Conservation (phyloP, 441 rosid species). For the Eutrema salsugineum region DNA sequence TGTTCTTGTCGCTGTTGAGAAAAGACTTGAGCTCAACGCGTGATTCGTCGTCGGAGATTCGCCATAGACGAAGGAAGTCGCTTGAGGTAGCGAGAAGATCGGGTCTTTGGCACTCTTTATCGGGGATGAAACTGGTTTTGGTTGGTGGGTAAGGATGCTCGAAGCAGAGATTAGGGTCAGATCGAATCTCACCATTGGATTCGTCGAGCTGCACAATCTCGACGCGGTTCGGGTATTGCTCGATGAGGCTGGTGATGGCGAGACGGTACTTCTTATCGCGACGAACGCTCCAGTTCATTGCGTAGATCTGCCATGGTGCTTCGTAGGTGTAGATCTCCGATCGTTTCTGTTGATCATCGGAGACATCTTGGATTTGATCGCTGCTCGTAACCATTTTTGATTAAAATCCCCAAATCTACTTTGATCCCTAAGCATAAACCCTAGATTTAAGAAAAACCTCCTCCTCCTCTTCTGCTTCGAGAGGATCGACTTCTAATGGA, state of each 20-base stretch:
- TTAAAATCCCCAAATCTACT: not conserved
- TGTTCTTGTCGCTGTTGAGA: slow-evolving; percentile 71
- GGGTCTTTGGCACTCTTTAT: slow-evolving; percentile 71
- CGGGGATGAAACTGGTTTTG: slow-evolving; percentile 75
- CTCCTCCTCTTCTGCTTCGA: not conserved
- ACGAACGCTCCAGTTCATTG: slow-evolving; percentile 93
- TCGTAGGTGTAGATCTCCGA: slow-evolving; percentile 88
- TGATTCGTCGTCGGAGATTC: slow-evolving; percentile 53
- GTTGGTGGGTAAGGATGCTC: slow-evolving; percentile 84
- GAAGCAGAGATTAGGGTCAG: slow-evolving; percentile 68
- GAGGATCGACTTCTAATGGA: not conserved
- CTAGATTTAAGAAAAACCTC: not conserved
- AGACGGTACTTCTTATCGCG: slow-evolving; percentile 85
- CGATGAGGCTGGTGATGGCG: slow-evolving; percentile 82
- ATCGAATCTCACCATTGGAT: slow-evolving; percentile 76
- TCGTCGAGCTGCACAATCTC: slow-evolving; percentile 88
- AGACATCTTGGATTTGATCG: slow-evolving; percentile 62
- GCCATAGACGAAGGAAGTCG: slow-evolving; percentile 83
- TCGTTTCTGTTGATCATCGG: slow-evolving; percentile 79
- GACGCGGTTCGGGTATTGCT: slow-evolving; percentile 59
- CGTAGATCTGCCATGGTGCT: slow-evolving; percentile 88
- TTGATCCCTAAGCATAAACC: not conserved
- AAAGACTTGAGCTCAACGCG: slow-evolving; percentile 55
- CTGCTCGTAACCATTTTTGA: slow-evolving; percentile 51
- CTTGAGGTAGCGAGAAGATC: slow-evolving; percentile 77